Conservation (phyloP, 2,329 filamentous ascomycete species). For the Fusarium begoniae region DNA sequence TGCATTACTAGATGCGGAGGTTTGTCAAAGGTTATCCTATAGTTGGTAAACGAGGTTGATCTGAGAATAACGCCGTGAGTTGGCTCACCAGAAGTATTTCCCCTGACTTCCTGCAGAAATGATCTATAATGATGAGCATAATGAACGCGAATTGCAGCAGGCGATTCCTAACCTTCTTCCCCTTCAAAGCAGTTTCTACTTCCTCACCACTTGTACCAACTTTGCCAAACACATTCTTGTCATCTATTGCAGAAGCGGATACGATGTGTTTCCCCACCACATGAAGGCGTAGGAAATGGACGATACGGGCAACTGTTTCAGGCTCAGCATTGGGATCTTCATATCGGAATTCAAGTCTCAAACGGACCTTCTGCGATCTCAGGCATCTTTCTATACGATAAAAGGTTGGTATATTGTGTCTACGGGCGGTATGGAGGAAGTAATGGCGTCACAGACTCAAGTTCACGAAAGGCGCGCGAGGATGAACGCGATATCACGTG, state of each 20-base stretch:
- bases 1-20: constrained; percentile 91
- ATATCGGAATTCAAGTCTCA: not conserved
- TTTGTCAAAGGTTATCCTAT: constrained; percentile 67
- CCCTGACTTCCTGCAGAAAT: constrained; percentile 82
- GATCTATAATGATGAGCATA: constrained; percentile 50
- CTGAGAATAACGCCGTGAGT: not conserved
- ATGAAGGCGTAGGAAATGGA: constrained; percentile 83
- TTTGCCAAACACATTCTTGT: constrained; percentile 89
- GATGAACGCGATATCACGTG: constrained; percentile 40
- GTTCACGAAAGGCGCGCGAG: constrained; percentile 14
- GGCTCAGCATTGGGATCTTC: not conserved
- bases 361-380: constrained; percentile 68
- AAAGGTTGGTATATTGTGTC: not conserved
- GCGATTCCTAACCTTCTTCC: constrained; percentile 65
- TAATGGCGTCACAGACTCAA: constrained; percentile 16
- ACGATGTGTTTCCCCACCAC: constrained; percentile 85
- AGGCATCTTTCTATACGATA: constrained; percentile 57
- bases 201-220: constrained; percentile 80
- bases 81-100: constrained; percentile 88
- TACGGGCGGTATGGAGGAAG: not conserved
- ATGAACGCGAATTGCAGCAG: not conserved
- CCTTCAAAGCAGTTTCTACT: constrained; percentile 77
- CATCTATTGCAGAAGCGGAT: constrained; percentile 76
- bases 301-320: constrained; percentile 77
- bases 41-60: not conserved